Percentiles rank a stretch among this genome's conserved stretches.
phyloP scores from a whole-genome alignment of 1,284 basidiomycete species.

The Cryptococcus sp. region DNA sequence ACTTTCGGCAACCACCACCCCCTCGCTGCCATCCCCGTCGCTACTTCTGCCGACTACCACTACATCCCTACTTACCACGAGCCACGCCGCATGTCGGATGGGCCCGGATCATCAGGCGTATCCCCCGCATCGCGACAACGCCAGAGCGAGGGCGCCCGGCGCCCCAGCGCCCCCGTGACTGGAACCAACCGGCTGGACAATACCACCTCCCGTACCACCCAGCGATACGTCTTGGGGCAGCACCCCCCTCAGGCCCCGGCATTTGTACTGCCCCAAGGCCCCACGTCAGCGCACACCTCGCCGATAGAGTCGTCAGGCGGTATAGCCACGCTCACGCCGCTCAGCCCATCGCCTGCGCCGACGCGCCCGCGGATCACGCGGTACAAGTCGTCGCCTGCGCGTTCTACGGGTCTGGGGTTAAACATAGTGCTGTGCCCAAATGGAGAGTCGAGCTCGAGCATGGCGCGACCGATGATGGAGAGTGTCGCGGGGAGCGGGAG shows the following conservation, averaged over 20 bases:
- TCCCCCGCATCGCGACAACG: background rate
- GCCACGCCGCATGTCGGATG: conserved; percentile 19
- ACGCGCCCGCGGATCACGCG: conserved; percentile 20
- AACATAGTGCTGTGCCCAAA: conserved; percentile 19
- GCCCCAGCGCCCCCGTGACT: conserved; percentile 11
- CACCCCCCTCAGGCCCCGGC: background rate
- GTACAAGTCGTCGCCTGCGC: conserved; percentile 28
- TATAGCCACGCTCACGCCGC: background rate
- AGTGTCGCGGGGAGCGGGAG: background rate
- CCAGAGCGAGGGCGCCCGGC: conserved; percentile 4
- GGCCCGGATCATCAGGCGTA: background rate
- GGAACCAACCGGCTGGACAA: conserved; percentile 1
- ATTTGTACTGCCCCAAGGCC: background rate
- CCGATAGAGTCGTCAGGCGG: conserved; percentile 4
- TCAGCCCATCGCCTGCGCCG: background rate
- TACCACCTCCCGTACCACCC: conserved; percentile 1
- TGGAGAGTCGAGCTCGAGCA: background rate
- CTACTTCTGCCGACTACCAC: conserved; percentile 22
- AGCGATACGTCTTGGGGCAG: background rate
- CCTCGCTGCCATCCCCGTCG: conserved; percentile 10
- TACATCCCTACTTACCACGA: conserved; percentile 20
- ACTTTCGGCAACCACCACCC: background rate
- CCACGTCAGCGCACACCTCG: background rate
- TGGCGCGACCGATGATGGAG: background rate
- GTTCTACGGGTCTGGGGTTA: conserved; percentile 23